Conservation (phyloP, 495 filamentous ascomycete species). For the Echria macrotheca region DNA sequence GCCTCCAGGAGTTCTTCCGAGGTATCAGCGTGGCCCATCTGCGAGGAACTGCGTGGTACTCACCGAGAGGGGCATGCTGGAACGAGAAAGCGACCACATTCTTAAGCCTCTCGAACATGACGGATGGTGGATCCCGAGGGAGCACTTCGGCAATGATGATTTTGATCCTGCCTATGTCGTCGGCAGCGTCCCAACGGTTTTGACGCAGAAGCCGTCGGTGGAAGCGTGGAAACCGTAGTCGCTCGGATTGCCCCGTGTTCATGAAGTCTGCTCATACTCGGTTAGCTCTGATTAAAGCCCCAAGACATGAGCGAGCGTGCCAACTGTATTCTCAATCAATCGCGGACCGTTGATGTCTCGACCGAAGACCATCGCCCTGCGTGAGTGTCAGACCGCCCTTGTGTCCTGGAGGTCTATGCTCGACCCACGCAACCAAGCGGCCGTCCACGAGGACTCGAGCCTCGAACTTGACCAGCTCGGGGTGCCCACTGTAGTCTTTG, state of each 20-base stretch:
- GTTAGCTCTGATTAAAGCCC: too few relatives aligned
- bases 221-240: slow-evolving; percentile 68
- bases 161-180: slow-evolving; percentile 67
- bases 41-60: slow-evolving; percentile 10
- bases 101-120: slow-evolving; percentile 63
- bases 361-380: slow-evolving; percentile 51
- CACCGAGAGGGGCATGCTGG: slow-evolving; percentile 78
- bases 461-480: slow-evolving; percentile 59
- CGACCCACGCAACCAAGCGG: slow-evolving; percentile 56
- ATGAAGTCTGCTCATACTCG: slow-evolving; percentile 54
- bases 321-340: slow-evolving; percentile 45
- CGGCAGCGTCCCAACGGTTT: slow-evolving; percentile 65
- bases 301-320: too few relatives aligned
- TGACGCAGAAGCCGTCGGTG: slow-evolving; percentile 65
- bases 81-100: slow-evolving; percentile 78
- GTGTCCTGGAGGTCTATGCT: too few relatives aligned
- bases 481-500: slow-evolving; percentile 53
- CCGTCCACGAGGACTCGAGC: slow-evolving; percentile 70
- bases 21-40: slow-evolving; percentile 2
- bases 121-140: slow-evolving; percentile 39
- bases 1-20: slow-evolving; percentile 63
- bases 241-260: slow-evolving; percentile 55
- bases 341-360: slow-evolving; percentile 56
- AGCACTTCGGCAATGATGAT: slow-evolving; percentile 76
- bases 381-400: slow-evolving; percentile 13